Base-by-base conservation (phyloP, 2,329 filamentous ascomycete species). In the Diaporthe batatas region DNA sequence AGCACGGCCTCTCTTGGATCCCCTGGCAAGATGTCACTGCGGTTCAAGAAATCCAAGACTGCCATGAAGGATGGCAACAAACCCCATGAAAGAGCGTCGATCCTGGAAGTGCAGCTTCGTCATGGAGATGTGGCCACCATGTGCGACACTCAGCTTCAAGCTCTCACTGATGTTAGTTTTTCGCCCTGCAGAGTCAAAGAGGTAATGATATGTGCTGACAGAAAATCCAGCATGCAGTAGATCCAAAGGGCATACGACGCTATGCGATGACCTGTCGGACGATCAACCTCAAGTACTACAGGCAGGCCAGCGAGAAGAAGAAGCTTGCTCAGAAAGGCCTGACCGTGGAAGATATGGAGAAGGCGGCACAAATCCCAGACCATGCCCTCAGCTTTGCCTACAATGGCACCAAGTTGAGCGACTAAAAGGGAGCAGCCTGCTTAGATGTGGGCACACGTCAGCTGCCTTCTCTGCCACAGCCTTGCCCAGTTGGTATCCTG, bases 71-170 rank as follows among this genome's bases (percentile, higher is more conserved):
- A 2, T 77, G 80, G 44, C 18, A 47, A 44, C 1, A 14, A 42
- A 42, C 14, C 12, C 14, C 39, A 16, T 14, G 39, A 18, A 18
- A 42, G 18, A 14, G 14, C 39, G 12, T 42, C 72, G 7, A 75
- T 85, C 6, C 75, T 88, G 0, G 79, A 81, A 6, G 77, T 88
- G 0, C 76, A 78, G 1, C 80, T 93, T 4, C 83, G 85, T 10
- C 91, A 93, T 77, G 91, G 91, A 0, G 91, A 93, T 77, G 86
- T 92, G 14, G 85, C 90, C 2, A 82, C 92, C 23, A 92, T 92
- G 90, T 74, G 73, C 14, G 73, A 72, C 21, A 81, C 81, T 0
- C 81, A 82, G 0, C 88, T 93, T 16, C 91, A 93, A 76, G 83
- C 85, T 75, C 83, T 86, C 25, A 90, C 91, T 70, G 89, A 92